Evolutionary conservation across 441 rosid species (phyloP).

Genomic region (Gossypium trilobum): DNA sequence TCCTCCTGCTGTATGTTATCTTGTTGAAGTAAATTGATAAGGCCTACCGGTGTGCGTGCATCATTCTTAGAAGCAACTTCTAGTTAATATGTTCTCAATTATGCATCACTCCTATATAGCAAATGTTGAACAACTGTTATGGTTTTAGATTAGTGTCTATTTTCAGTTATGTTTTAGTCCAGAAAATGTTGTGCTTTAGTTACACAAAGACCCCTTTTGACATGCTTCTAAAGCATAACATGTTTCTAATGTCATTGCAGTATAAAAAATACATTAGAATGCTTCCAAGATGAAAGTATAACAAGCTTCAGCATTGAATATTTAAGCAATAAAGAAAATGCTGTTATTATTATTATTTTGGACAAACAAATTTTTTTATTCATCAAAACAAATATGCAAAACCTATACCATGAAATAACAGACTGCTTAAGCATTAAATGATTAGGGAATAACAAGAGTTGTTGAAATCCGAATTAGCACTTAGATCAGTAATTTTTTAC

Average conservation of each 20-base stretch:
- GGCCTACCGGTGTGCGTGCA: neutral
- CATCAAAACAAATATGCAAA: neutral
- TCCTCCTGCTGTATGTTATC: slow-evolving; percentile 19
- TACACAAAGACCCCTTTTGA: neutral
- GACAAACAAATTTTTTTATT: neutral
- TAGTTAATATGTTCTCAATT: neutral
- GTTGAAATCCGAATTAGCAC: neutral
- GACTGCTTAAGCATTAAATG: neutral
- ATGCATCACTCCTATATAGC: neutral
- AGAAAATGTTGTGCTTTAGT: neutral
- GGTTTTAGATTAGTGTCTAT: neutral
- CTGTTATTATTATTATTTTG: neutral
- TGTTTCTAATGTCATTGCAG: neutral
- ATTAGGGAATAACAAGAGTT: neutral
- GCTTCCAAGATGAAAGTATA: neutral
- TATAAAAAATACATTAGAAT: neutral
- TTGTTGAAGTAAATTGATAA: slow-evolving; percentile 9
- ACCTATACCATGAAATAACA: neutral
- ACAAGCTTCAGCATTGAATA: neutral
- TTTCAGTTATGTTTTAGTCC: neutral
- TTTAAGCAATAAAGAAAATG: neutral
- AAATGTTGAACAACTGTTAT: neutral
- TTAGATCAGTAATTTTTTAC: neutral
- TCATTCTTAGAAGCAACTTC: slow-evolving; percentile 6
- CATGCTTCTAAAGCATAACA: neutral